These are phyloP conservation scores for Inga leiocalycina DNA, from an alignment of 306 rosid genomes.

Conservation along the genomic window DNA sequence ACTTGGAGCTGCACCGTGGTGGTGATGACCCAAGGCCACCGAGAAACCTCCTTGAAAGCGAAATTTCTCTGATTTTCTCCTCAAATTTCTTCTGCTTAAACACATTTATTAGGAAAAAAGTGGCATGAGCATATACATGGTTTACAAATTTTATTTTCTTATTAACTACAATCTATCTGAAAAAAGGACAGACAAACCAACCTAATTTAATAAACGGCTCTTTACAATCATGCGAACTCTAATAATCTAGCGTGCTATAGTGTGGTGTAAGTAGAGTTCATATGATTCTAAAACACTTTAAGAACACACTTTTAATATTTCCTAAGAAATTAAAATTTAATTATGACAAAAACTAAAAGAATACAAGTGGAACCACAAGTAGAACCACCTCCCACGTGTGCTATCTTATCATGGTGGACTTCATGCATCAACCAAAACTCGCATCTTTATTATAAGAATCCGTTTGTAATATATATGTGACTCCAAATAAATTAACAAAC, in stretches of 20 bases:
- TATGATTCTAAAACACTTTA: not conserved
- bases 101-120: not conserved
- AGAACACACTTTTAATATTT: not conserved
- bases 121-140: not conserved
- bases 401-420: not conserved
- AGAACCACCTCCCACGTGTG: not conserved
- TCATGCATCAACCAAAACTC: not conserved
- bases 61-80: constrained; percentile 23
- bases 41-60: constrained; percentile 53
- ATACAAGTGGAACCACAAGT: not conserved
- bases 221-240: not conserved
- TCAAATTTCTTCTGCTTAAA: constrained; percentile 30
- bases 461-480: not conserved
- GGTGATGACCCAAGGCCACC: constrained; percentile 84
- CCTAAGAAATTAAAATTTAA: not conserved
- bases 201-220: not conserved
- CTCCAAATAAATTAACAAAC: not conserved
- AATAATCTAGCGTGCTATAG: not conserved
- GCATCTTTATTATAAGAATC: not conserved
- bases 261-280: not conserved
- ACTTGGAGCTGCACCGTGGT: constrained; percentile 76
- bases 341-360: not conserved
- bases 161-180: not conserved
- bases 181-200: not conserved
- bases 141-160: not conserved